These are phyloP conservation scores for Epichloe typhina DNA, from an alignment of 2,329 filamentous ascomycete genomes.

Conservation along the genomic window DNA sequence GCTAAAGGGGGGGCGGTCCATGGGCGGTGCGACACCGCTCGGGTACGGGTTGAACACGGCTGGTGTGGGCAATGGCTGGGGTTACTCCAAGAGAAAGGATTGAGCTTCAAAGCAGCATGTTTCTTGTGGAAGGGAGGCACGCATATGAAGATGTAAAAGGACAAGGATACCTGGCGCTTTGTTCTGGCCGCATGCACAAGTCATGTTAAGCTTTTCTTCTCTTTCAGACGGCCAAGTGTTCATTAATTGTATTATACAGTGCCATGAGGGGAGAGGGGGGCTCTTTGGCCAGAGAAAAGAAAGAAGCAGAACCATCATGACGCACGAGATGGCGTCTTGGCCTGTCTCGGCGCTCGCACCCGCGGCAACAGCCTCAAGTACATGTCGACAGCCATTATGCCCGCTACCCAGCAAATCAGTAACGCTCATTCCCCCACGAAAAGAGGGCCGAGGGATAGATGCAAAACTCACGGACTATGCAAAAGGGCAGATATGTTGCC, in stretches of 20 bases:
- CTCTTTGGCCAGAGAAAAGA: not conserved
- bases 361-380: constrained; percentile 35
- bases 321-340: not conserved
- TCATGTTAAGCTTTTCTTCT: too few relatives aligned
- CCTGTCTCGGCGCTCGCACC: constrained; percentile 12
- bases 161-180: not conserved
- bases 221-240: too few relatives aligned
- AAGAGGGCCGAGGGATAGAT: too few relatives aligned
- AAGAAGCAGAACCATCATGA: not conserved
- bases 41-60: constrained; percentile 36
- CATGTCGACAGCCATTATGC: constrained; percentile 41
- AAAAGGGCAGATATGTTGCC: constrained; percentile 38
- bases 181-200: not conserved
- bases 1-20: constrained; percentile 33
- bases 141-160: not conserved
- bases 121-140: not conserved
- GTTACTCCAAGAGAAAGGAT: constrained; percentile 36
- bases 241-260: not conserved
- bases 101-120: not conserved
- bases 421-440: too few relatives aligned
- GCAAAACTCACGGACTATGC: constrained; percentile 35
- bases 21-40: constrained; percentile 45
- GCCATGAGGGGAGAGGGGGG: not conserved
- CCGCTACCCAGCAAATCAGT: constrained; percentile 23
- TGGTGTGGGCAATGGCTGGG: constrained; percentile 44